A percentile compares a stretch with the other conserved stretches of the same genome.
phyloP scores from a whole-genome alignment of 352 stramenopile species.

The Pythium sukuiense region DNA sequence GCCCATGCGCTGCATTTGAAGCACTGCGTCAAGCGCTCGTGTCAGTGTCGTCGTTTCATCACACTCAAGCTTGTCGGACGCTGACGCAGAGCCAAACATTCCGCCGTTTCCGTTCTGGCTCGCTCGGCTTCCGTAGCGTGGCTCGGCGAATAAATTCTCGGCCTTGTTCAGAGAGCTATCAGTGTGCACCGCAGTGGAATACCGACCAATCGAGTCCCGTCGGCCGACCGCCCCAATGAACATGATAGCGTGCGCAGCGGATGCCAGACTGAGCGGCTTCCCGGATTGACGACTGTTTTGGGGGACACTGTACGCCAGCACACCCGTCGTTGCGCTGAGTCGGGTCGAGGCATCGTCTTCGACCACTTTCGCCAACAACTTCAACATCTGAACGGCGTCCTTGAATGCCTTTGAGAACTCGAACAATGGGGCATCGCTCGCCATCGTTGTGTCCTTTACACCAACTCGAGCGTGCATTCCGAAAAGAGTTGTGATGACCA shows the following conservation, averaged over 20 bases:
- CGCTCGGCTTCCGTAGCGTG: not conserved
- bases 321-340: slow-evolving; percentile 55
- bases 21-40: slow-evolving; percentile 28
- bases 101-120: not conserved
- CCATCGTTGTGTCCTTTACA: slow-evolving; percentile 72
- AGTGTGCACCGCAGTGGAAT: slow-evolving; percentile 65
- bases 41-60: slow-evolving; percentile 25
- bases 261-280: not conserved
- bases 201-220: slow-evolving; percentile 63
- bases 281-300: slow-evolving; percentile 19
- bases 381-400: slow-evolving; percentile 84
- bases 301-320: slow-evolving; percentile 52
- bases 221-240: slow-evolving; percentile 23
- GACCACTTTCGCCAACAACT: slow-evolving; percentile 71
- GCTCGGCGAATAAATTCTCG: slow-evolving; percentile 60
- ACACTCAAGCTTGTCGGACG: slow-evolving; percentile 13
- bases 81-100: slow-evolving; percentile 7
- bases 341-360: slow-evolving; percentile 60
- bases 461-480: slow-evolving; percentile 82
- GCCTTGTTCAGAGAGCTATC: slow-evolving; percentile 66
- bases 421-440: slow-evolving; percentile 56
- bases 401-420: slow-evolving; percentile 74
- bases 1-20: slow-evolving; percentile 7
- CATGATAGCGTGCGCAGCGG: slow-evolving; percentile 14
- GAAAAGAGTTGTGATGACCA: slow-evolving; percentile 82